Evolutionary conservation across 2,329 filamentous ascomycete genomes (phyloP).

Genomic region (Cladosporium austrohemisphaericum): DNA sequence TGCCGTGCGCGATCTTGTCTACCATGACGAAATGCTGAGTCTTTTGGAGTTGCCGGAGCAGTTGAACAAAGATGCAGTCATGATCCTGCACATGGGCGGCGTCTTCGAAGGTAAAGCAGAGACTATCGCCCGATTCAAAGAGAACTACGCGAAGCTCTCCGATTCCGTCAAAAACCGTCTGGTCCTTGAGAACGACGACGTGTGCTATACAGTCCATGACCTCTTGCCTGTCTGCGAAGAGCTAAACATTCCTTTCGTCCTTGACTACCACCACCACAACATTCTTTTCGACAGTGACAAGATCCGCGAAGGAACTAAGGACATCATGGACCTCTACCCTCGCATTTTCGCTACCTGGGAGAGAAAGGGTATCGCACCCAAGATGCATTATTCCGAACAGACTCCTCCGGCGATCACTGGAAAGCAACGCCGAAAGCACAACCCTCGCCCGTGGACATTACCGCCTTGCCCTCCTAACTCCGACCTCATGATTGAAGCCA

Average conservation of each 20-base stretch:
- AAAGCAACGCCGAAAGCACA: conserved; percentile 79
- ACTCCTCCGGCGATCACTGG: conserved; percentile 71
- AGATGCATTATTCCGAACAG: conserved; percentile 95
- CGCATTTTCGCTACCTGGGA: conserved; percentile 82
- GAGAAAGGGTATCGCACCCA: conserved; percentile 78
- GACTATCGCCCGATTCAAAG: conserved; percentile 71
- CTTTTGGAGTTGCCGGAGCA: conserved; percentile 74
- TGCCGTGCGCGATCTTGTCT: conserved; percentile 76
- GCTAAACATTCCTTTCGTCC: conserved; percentile 85
- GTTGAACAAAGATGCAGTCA: conserved; percentile 78
- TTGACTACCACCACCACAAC: conserved; percentile 95
- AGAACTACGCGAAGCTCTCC: conserved; percentile 66
- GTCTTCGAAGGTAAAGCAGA: conserved; percentile 81
- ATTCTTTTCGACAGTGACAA: conserved; percentile 74
- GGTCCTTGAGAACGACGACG: conserved; percentile 92
- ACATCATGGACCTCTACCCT: conserved; percentile 71
- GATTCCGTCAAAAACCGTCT: conserved; percentile 72
- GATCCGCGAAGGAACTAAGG: conserved; percentile 77
- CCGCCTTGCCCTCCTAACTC: conserved; percentile 79
- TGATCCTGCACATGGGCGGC: conserved; percentile 93
- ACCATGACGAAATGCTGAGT: conserved; percentile 79
- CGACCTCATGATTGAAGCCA: conserved; percentile 99
- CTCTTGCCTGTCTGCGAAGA: conserved; percentile 86
- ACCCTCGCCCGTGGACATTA: conserved; percentile 69
- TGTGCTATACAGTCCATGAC: conserved; percentile 89